Conservation (phyloP, 2,329 filamentous ascomycete species). For the Stromatinia cepivora region DNA sequence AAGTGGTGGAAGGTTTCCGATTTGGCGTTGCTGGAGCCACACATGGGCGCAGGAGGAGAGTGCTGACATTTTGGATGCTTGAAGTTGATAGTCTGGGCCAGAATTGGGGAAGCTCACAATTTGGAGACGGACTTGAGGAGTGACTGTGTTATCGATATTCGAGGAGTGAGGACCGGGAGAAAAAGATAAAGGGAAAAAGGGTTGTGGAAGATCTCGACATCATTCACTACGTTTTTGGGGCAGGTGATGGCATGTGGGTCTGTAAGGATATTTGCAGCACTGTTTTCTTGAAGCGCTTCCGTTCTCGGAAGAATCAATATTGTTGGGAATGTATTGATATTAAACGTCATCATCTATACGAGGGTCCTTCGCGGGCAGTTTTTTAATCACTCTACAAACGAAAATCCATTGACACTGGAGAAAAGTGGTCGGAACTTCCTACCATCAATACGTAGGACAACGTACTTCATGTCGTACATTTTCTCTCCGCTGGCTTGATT, state of each 20-base stretch:
- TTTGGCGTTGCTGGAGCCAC: conserved; percentile 1
- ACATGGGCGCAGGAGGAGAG: background rate
- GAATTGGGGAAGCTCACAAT: background rate
- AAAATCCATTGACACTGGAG: background rate
- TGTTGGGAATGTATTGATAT: conserved; percentile 1
- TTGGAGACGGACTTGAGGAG: fast-evolving
- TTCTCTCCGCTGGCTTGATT: fast-evolving
- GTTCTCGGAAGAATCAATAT: background rate
- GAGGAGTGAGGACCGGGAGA: no score
- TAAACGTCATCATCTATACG: background rate
- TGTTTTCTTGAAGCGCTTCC: background rate
- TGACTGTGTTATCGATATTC: background rate
- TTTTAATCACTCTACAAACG: background rate
- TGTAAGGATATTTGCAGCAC: background rate
- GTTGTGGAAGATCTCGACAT: background rate
- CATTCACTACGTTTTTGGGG: background rate
- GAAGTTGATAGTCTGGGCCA: background rate
- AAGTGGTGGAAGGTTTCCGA: conserved; percentile 4
- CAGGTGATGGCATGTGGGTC: conserved; percentile 8
- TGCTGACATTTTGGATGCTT: background rate
- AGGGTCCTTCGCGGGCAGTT: background rate
- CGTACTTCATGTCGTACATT: background rate
- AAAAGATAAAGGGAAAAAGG: no score
- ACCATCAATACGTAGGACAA: background rate
- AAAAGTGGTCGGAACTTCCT: no score